These are phyloP conservation scores for Trichoderma sp. DNA, from an alignment of 2,329 filamentous ascomycete genomes.

Conservation along the genomic window DNA sequence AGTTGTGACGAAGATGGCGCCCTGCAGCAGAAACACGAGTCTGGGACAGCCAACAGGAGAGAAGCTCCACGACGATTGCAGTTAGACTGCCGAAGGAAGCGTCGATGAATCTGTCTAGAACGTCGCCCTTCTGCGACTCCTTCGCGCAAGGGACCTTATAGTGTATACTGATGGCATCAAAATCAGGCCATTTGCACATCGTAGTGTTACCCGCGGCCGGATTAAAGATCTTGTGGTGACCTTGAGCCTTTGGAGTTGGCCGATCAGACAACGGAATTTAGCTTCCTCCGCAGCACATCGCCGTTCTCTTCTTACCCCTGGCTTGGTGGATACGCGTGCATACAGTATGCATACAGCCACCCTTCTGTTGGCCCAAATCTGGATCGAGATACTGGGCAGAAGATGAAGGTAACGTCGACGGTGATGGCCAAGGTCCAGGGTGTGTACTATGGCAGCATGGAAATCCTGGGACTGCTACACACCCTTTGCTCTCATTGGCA, in stretches of 20 bases:
- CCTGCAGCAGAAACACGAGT: not conserved
- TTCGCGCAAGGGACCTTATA: not conserved
- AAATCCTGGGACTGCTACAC: not conserved
- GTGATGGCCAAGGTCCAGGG: not conserved
- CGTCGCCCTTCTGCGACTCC: not conserved
- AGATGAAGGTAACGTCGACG: conserved; percentile 3
- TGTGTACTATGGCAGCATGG: not conserved
- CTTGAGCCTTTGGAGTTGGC: not conserved
- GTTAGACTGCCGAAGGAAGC: not conserved
- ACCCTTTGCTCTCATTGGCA: not conserved
- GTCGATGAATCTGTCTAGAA: not conserved
- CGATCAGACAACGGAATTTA: not conserved
- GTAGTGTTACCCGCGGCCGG: not conserved
- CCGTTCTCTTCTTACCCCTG: not conserved
- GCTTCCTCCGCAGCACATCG: not conserved
- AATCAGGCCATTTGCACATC: not conserved
- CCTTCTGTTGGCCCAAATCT: not conserved
- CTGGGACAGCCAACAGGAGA: not conserved
- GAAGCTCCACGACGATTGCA: not conserved
- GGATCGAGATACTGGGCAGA: conserved; percentile 8
- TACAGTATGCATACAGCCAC: not conserved
- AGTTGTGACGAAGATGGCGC: conserved; percentile 9
- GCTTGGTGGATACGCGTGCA: not conserved
- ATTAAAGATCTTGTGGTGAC: not conserved
- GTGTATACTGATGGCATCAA: not conserved